phyloP scores from a whole-genome alignment of 1,284 basidiomycete species.

The Papiliotrema laurentii region DNA sequence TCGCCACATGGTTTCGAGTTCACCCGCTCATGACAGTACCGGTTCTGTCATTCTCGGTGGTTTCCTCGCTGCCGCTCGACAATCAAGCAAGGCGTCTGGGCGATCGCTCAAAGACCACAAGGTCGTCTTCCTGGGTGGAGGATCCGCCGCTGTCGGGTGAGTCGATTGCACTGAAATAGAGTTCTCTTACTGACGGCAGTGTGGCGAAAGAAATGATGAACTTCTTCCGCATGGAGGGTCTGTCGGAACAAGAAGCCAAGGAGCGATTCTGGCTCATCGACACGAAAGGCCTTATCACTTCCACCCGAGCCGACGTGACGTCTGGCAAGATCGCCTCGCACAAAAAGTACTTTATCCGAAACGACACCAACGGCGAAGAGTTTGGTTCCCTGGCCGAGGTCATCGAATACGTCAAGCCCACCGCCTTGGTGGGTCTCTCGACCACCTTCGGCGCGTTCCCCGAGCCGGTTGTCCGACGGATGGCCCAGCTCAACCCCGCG shows the following conservation, averaged over 20 bases:
- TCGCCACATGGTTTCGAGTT: too few relatives aligned
- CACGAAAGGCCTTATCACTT: constrained; percentile 73
- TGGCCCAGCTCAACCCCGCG: constrained; percentile 70
- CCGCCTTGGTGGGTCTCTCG: constrained; percentile 84
- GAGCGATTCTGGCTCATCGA: constrained; percentile 77
- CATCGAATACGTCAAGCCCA: constrained; percentile 80
- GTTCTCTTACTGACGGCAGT: constrained; percentile 37
- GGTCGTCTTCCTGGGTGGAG: constrained; percentile 71
- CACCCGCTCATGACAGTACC: constrained; percentile 54
- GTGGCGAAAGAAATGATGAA: constrained; percentile 83
- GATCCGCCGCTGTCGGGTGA: constrained; percentile 43
- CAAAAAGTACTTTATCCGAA: constrained; percentile 75
- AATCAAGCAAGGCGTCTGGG: constrained; percentile 67
- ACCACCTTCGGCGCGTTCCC: constrained; percentile 81
- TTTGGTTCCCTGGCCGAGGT: constrained; percentile 73
- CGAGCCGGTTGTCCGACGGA: constrained; percentile 66
- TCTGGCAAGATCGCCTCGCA: constrained; percentile 67
- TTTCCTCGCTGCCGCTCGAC: constrained; percentile 80
- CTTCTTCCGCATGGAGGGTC: constrained; percentile 74
- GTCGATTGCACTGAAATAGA: neutral
- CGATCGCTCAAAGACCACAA: constrained; percentile 67
- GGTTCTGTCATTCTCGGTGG: constrained; percentile 88
- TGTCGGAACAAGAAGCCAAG: constrained; percentile 72
- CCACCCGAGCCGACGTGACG: constrained; percentile 55
- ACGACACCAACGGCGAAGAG: constrained; percentile 70